A percentile compares a stretch with the other conserved stretches of the same genome.
Conservation (phyloP, 179 eudicot species). For the Patellifolia procumbens region DNA sequence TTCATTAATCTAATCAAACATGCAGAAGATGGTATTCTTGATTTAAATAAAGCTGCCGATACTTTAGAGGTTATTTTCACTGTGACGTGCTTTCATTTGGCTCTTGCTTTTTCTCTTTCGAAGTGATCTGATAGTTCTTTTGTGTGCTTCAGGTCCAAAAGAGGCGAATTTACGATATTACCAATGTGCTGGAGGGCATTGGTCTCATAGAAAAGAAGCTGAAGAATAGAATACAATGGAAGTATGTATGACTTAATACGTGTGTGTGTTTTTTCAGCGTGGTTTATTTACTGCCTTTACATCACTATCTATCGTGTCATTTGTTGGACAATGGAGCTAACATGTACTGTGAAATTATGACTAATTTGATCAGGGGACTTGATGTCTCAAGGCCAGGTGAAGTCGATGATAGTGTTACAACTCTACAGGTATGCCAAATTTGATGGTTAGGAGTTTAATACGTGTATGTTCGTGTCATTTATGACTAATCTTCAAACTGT, state of each 20-base stretch:
- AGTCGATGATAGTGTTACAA: conserved; percentile 56
- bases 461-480: too few species aligned
- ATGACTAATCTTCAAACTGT: too few species aligned
- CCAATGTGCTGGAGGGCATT: conserved; percentile 94
- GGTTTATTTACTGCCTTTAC: conserved; percentile 2
- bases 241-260: conserved; percentile 52
- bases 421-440: conserved; percentile 61
- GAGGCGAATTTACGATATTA: conserved; percentile 94
- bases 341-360: conserved; percentile 31
- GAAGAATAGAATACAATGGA: conserved; percentile 96
- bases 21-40: conserved; percentile 95
- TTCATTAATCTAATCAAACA: conserved; percentile 82
- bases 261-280: not conserved
- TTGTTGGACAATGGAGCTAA: not conserved
- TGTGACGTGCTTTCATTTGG: conserved; percentile 9
- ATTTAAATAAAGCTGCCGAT: conserved; percentile 86
- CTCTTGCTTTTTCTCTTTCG: not conserved
- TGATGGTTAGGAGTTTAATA: not conserved
- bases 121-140: conserved; percentile 28
- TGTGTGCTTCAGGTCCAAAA: conserved; percentile 70
- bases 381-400: conserved; percentile 80
- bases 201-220: conserved; percentile 95
- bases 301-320: not conserved
- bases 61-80: conserved; percentile 61
- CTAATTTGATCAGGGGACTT: conserved; percentile 71